phyloP scores from a whole-genome alignment of 2,329 filamentous ascomycete species.

The Exophiala bonariae region DNA sequence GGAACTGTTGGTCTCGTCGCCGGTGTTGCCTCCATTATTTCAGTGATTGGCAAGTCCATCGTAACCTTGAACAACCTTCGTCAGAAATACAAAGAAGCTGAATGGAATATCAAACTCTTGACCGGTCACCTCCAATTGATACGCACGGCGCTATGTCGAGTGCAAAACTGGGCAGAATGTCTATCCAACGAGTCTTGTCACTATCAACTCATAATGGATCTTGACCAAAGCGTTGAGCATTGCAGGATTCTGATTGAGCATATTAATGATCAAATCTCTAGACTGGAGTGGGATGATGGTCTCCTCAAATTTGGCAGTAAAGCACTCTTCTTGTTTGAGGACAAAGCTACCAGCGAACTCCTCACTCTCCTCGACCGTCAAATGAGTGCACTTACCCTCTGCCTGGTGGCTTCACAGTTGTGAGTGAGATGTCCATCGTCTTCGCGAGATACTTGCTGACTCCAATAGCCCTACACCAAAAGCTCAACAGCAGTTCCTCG shows the following conservation, averaged over 20 bases:
- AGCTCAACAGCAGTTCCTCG: constrained; percentile 20
- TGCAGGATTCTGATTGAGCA: constrained; percentile 22
- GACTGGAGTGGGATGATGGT: constrained; percentile 15
- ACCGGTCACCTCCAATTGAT: constrained; percentile 24
- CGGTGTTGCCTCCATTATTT: constrained; percentile 21
- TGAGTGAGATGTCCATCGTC: constrained; percentile 1
- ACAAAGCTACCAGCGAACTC: constrained; percentile 19
- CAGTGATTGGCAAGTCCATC: constrained; percentile 21
- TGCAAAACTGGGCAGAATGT: constrained; percentile 21
- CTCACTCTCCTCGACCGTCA: constrained; percentile 20
- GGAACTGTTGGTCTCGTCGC: constrained; percentile 19
- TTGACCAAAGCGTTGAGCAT: constrained; percentile 20
- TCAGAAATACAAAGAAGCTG: constrained; percentile 20
- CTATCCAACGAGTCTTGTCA: constrained; percentile 16
- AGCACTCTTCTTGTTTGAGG: constrained; percentile 17
- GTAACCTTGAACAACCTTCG: constrained; percentile 19
- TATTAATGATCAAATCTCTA: constrained; percentile 22
- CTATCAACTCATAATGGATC: constrained; percentile 23
- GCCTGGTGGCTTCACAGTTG: constrained; percentile 26
- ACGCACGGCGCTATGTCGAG: constrained; percentile 24
- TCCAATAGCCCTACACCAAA: constrained; percentile 17
- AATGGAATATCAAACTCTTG: constrained; percentile 23
- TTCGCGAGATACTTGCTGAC: background rate
- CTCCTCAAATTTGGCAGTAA: constrained; percentile 19
- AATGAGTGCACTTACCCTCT: constrained; percentile 26